phyloP scores from a whole-genome alignment of 2,329 filamentous ascomycete species.

The Dothistroma pini region DNA sequence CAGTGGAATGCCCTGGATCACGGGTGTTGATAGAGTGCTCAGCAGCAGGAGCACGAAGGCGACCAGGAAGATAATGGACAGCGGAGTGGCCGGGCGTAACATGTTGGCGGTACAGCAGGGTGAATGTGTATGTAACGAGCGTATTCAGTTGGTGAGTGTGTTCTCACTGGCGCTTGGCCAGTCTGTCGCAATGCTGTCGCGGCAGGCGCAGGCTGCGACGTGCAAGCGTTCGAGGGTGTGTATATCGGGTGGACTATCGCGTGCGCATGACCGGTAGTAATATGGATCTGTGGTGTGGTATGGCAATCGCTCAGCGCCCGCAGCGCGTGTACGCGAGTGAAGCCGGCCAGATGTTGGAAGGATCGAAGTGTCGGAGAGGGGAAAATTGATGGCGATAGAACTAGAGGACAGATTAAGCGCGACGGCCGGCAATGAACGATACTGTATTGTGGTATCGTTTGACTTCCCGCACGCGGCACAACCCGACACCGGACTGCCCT shows the following conservation, averaged over 20 bases:
- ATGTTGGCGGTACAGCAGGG: conserved; percentile 51
- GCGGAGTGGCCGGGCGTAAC: conserved; percentile 87
- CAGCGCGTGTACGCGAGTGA: background rate
- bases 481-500: background rate
- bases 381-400: background rate
- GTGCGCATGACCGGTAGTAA: background rate
- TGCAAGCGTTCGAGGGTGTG: background rate
- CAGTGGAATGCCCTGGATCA: conserved; percentile 80
- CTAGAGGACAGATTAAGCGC: background rate
- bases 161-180: conserved; percentile 1
- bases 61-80: conserved; percentile 77
- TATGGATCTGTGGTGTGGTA: background rate
- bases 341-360: background rate
- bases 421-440: background rate
- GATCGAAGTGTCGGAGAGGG: background rate
- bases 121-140: conserved; percentile 8
- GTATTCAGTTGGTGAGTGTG: conserved; percentile 7
- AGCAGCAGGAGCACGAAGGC: conserved; percentile 84
- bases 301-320: background rate
- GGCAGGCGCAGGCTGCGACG: conserved; percentile 2
- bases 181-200: background rate
- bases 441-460: no score
- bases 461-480: background rate
- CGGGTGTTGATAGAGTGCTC: conserved; percentile 84
- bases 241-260: background rate